Evolutionary conservation across 2,329 filamentous ascomycete genomes (phyloP), one percentile per base, ranked within the genome.

Genomic region (Alternaria infectoria): DNA sequence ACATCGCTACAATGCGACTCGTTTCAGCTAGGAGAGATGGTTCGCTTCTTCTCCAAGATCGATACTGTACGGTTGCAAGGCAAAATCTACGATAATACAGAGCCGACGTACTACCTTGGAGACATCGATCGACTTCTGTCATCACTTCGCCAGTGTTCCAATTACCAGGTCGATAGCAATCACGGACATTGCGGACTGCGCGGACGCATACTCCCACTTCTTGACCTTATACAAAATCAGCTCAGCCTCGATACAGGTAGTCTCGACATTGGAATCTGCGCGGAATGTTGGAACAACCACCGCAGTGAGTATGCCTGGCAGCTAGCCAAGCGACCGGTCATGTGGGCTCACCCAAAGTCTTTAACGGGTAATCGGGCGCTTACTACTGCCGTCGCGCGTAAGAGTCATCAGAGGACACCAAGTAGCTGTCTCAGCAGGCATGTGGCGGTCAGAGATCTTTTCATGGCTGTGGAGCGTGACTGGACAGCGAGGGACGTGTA

Each of bases 1-100:
- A 89, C 88, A 3, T 91, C 88, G 65, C 80, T 86, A 2, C 88
- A 90, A 45, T 93, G 91, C 77, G 91, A 94, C 80, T 89, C 88
- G 2, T 94, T 91, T 73, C 91, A 94, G 78, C 86, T 94, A 1
- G 91, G 91, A 21, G 90, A 93, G 79, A 92, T 92, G 84, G 80
- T 93, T 66, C 89, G 88, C 68, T 93, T 93, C 78, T 86, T 93
- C 36, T 81, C 83, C 13, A 84, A 85, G 67, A 88, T 88, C 67
- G 84, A 86, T 26, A 86, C 92, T 0, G 73, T 93, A 5, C 86
- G 85, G 40, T 79, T 92, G 1, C 78, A 81, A 62, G 79, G 82
- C 25, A 80, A 77, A 21, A 79, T 86, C 13, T 79, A 80, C 61
- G 77, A 79, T 50, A 71, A 70, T 6, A 76, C 77, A 11, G 79